Conservation (phyloP, 2,329 filamentous ascomycete genomes). For the Colletotrichum nymphaeae region DNA sequence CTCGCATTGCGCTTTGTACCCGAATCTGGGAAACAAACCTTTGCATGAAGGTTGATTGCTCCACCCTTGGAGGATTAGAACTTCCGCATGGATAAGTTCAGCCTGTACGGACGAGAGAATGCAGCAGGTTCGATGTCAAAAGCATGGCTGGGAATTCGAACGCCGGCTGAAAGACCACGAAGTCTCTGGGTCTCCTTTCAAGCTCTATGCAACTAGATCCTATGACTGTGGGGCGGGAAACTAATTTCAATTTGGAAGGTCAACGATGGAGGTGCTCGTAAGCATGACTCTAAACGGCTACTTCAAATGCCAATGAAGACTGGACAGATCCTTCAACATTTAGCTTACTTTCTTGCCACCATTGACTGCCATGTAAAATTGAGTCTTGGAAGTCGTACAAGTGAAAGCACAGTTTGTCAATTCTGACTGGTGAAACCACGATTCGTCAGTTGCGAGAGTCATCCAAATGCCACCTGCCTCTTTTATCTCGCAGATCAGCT, state of each 20-base stretch:
- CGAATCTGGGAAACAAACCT: neutral
- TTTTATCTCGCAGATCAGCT: constrained; percentile 3
- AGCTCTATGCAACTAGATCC: neutral
- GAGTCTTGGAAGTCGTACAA: neutral
- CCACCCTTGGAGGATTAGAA: neutral
- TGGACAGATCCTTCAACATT: constrained; percentile 5
- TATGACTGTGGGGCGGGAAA: neutral
- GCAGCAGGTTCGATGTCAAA: too few species aligned
- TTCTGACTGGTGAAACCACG: neutral
- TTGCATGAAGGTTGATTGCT: neutral
- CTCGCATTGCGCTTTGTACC: neutral
- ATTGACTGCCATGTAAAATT: too few species aligned
- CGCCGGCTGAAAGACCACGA: neutral
- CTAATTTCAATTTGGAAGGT: constrained; percentile 32
- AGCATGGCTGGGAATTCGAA: neutral
- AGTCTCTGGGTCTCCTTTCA: neutral
- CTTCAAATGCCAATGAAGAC: neutral
- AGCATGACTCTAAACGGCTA: neutral
- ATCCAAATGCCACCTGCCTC: constrained; percentile 24
- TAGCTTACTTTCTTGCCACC: neutral
- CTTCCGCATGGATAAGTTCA: neutral
- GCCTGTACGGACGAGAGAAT: neutral
- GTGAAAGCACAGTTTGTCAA: neutral
- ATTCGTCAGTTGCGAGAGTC: constrained; percentile 1
- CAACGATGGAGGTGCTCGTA: neutral